Evolutionary conservation across 768 basidiomycete species (phyloP).

Genomic region (Gymnopilus junonius): DNA sequence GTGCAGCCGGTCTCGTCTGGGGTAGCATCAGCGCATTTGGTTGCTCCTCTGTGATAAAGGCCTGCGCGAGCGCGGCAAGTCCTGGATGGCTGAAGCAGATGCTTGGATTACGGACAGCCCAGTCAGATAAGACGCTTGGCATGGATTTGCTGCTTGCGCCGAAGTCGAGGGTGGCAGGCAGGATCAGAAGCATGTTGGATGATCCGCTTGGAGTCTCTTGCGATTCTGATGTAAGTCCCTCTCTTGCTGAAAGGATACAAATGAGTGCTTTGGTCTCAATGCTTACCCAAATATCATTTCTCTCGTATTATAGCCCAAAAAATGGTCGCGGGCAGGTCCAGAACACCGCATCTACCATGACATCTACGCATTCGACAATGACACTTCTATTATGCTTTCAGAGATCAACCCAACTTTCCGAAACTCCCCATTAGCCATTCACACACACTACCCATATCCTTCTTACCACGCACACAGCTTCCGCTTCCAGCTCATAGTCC

Average conservation of each 20-base stretch:
- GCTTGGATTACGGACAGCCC: conserved; percentile 25
- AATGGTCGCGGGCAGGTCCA: not conserved
- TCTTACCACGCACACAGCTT: not conserved
- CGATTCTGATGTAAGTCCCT: not conserved
- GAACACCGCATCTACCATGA: conserved; percentile 16
- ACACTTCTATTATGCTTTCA: conserved; percentile 19
- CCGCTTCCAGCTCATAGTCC: not conserved
- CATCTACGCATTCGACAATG: conserved; percentile 28
- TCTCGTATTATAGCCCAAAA: not conserved
- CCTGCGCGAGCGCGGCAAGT: conserved; percentile 26
- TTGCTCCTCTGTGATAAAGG: conserved; percentile 25
- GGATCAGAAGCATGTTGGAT: not conserved
- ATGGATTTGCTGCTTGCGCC: conserved; percentile 23
- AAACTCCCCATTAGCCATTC: conserved; percentile 12
- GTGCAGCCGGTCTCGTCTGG: conserved; percentile 34
- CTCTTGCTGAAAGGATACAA: not conserved
- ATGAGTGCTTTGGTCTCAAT: not conserved
- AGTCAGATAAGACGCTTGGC: conserved; percentile 26
- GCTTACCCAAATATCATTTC: not conserved
- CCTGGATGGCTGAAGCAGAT: conserved; percentile 33
- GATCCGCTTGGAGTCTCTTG: not conserved
- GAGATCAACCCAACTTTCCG: not conserved
- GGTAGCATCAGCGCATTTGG: conserved; percentile 33
- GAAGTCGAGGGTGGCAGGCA: not conserved
- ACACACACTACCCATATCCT: conserved; percentile 14